Evolutionary conservation across 108 stramenopile genomes (phyloP), one percentile per base, ranked within the genome.

Genomic region (Cyclostephanos tholiformis): DNA sequence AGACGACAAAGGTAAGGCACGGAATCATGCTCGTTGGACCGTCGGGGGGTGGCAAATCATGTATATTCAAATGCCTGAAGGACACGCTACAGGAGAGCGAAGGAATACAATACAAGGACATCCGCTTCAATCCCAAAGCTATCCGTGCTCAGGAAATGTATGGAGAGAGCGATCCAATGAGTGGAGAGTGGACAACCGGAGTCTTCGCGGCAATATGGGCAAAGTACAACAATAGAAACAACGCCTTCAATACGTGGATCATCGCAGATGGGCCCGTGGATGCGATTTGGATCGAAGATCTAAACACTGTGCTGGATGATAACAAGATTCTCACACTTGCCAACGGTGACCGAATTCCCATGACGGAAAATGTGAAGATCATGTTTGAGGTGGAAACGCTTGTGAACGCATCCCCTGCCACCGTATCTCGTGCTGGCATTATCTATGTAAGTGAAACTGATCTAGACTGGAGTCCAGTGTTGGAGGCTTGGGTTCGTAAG

Each of bases 251-350:
- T 77, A 95, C 95, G 0, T 95, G 95, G 95, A 93, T 97, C 74
- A 94, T 94, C 66, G 92, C 91, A 58, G 96, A 97, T 76, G 96
- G 96, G 0, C 96, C 96, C 22, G 96, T 97, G 20, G 96, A 97
- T 84, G 92, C 95, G 16, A 97, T 95, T 74, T 97, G 96, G 96
- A 97, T 96, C 56, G 96, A 97, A 80, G 95, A 95, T 77, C 89
- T 97, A 17, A 95, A 97, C 75, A 95, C 94, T 20, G 96, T 96
- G 12, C 74, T 97, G 7, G 95, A 96, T 76, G 96, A 97, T 72
- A 97, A 96, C 74, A 89, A 80, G 58, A 89, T 97, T 51, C 87
- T 97, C 10, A 96, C 95, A 19, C 67, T 97, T 25, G 93, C 96
- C 41, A 95, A 94, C 63, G 96, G 96, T 27, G 96, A 97, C 73